These are phyloP conservation scores for Trametes meyenii DNA, from an alignment of 768 basidiomycete species.

Conservation along the genomic window DNA sequence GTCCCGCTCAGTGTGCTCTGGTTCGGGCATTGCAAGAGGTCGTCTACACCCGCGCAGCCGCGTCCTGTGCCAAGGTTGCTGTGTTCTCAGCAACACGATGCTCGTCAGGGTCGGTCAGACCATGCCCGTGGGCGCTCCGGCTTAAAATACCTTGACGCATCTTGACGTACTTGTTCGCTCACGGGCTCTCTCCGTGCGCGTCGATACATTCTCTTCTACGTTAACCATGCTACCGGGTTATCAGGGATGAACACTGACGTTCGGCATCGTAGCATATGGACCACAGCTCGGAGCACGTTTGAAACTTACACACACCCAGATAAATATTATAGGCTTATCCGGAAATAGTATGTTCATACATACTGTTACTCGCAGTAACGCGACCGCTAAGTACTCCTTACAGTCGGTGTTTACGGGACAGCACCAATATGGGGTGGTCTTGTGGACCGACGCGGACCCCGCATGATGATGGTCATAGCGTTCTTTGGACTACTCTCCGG, in stretches of 20 bases:
- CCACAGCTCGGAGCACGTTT: conserved; percentile 85
- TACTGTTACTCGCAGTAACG: not conserved
- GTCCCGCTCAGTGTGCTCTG: no score
- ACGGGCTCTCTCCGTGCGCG: no score
- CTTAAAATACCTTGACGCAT: no score
- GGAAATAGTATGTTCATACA: conserved; percentile 60
- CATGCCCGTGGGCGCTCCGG: not conserved
- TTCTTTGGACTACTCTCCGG: conserved; percentile 66
- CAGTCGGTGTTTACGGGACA: conserved; percentile 76
- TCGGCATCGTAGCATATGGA: conserved; percentile 63
- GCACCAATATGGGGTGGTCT: conserved; percentile 82
- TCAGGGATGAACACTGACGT: not conserved
- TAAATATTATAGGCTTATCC: conserved; percentile 81
- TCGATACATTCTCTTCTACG: no score
- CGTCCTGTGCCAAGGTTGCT: not conserved
- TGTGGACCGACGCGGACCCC: conserved; percentile 74
- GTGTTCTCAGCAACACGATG: conserved; percentile 1
- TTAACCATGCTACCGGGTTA: no score
- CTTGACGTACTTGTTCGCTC: no score
- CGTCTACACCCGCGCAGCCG: not conserved
- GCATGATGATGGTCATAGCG: conserved; percentile 61
- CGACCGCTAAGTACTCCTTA: not conserved
- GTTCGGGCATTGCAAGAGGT: not conserved
- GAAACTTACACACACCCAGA: conserved; percentile 73
- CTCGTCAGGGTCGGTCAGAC: not conserved